A percentile compares a stretch with the other conserved stretches of the same genome.
phyloP scores from a whole-genome alignment of 23 red algal species.

The Porphyridium purpureum region DNA sequence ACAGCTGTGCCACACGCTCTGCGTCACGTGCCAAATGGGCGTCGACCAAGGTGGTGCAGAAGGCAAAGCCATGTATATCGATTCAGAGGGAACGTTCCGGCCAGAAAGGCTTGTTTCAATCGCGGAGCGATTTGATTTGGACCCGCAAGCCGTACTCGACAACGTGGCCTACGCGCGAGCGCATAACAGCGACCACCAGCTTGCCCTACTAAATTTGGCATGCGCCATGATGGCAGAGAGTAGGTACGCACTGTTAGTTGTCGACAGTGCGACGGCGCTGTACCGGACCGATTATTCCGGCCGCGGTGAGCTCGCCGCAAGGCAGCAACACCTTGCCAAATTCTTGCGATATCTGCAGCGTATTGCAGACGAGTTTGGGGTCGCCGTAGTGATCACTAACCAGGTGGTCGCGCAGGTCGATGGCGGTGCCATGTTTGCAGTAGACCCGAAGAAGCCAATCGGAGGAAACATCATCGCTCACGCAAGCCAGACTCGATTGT shows the following conservation, averaged over 20 bases:
- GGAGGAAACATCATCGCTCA: slow-evolving; percentile 99
- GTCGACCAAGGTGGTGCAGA: slow-evolving; percentile 82
- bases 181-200: slow-evolving; percentile 94
- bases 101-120: slow-evolving; percentile 80
- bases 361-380: slow-evolving; percentile 94
- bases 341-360: slow-evolving; percentile 85
- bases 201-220: slow-evolving; percentile 71
- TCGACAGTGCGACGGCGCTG: slow-evolving; percentile 88
- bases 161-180: slow-evolving; percentile 91
- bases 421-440: slow-evolving; percentile 90
- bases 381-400: slow-evolving; percentile 92
- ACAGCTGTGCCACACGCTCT: slow-evolving; percentile 86
- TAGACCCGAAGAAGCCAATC: slow-evolving; percentile 87
- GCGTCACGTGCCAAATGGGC: slow-evolving; percentile 88
- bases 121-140: slow-evolving; percentile 68
- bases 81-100: slow-evolving; percentile 93
- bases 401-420: slow-evolving; percentile 98
- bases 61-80: slow-evolving; percentile 95
- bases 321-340: slow-evolving; percentile 93
- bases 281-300: slow-evolving; percentile 95
- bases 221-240: slow-evolving; percentile 80
- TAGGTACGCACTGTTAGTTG: slow-evolving; percentile 78
- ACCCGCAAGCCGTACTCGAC: slow-evolving; percentile 80
- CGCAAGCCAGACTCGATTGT: slow-evolving; percentile 82
- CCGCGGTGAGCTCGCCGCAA: slow-evolving; percentile 78